Evolutionary conservation across 2,329 filamentous ascomycete genomes (phyloP).

Genomic region (Blastomyces silverae): DNA sequence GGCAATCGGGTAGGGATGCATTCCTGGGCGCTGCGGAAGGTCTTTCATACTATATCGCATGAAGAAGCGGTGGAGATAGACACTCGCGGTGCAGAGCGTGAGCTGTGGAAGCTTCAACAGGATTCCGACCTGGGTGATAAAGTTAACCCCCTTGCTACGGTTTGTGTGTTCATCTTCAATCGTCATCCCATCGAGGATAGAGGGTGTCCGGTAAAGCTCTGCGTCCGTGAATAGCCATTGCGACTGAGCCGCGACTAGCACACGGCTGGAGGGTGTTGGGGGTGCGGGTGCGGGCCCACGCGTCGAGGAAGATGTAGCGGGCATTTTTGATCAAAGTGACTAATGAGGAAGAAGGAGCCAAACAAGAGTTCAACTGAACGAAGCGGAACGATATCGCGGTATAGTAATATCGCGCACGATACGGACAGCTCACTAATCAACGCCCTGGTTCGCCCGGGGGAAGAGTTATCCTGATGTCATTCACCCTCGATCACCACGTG

Average conservation of each 20-base stretch:
- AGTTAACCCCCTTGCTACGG: constrained; percentile 88
- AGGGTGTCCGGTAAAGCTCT: constrained; percentile 76
- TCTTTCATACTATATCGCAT: constrained; percentile 81
- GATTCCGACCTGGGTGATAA: constrained; percentile 89
- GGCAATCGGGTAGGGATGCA: constrained; percentile 90
- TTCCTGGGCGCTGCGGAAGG: constrained; percentile 59
- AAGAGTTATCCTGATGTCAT: constrained; percentile 6
- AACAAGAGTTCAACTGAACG: not conserved
- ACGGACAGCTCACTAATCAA: constrained; percentile 5
- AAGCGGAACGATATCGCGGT: not conserved
- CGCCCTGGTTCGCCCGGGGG: not conserved
- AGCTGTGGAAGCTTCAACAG: constrained; percentile 87
- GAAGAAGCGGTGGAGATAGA: constrained; percentile 94
- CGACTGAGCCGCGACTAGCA: constrained; percentile 51
- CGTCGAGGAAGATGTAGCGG: constrained; percentile 28
- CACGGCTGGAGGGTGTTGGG: constrained; percentile 39
- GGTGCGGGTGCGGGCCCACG: constrained; percentile 27
- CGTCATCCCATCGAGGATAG: constrained; percentile 72
- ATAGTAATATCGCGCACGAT: not conserved
- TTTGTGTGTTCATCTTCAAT: constrained; percentile 70
- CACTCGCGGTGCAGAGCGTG: constrained; percentile 82
- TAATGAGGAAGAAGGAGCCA: not conserved
- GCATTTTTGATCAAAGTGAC: constrained; percentile 13
- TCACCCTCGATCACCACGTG: not conserved
- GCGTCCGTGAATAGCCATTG: constrained; percentile 89